These are phyloP conservation scores for Fraxinus dipetala DNA, from an alignment of 305 asterid genomes.

Conservation along the genomic window DNA sequence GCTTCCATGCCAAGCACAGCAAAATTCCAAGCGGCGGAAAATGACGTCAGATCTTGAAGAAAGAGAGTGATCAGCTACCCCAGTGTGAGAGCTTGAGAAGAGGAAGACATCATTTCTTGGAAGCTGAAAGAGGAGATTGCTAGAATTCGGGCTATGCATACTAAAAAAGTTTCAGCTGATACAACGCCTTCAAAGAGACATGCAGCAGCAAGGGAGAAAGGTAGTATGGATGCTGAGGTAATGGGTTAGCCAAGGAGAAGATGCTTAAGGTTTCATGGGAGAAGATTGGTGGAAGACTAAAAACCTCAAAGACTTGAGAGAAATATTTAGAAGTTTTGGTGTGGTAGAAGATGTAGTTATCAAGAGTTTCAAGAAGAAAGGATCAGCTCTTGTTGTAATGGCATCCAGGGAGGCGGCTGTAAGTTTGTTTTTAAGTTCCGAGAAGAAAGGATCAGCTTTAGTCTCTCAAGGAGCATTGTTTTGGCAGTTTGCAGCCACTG, in stretches of 20 bases:
- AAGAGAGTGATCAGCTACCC: slow-evolving; percentile 64
- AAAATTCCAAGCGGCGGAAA: slow-evolving; percentile 61
- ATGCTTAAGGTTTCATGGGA: slow-evolving; percentile 80
- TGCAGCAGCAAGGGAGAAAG: slow-evolving; percentile 13
- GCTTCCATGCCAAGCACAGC: slow-evolving; percentile 43
- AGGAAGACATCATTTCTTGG: slow-evolving; percentile 53
- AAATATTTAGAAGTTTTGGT: slow-evolving; percentile 66
- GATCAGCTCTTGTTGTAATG: slow-evolving; percentile 81
- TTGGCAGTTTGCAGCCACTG: slow-evolving; percentile 47
- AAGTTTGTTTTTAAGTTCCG: slow-evolving; percentile 22
- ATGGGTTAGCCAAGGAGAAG: slow-evolving; percentile 50
- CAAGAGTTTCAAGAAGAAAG: slow-evolving; percentile 54
- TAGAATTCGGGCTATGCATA: slow-evolving; percentile 55
- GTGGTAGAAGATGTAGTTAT: slow-evolving; percentile 75
- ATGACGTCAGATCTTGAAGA: slow-evolving; percentile 85
- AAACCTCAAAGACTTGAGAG: slow-evolving; percentile 50
- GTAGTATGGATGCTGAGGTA: slow-evolving; percentile 29
- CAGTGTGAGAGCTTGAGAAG: slow-evolving; percentile 42
- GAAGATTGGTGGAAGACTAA: slow-evolving; percentile 54
- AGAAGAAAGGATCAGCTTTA: too few species aligned
- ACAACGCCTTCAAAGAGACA: slow-evolving; percentile 35
- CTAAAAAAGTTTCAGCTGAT: slow-evolving; percentile 35
- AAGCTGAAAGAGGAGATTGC: slow-evolving; percentile 62
- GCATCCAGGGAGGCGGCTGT: slow-evolving; percentile 59
- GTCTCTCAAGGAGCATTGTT: slow-evolving; percentile 20